Evolutionary conservation across 2,329 filamentous ascomycete species (phyloP).

Genomic region (Apiospora koreana): DNA sequence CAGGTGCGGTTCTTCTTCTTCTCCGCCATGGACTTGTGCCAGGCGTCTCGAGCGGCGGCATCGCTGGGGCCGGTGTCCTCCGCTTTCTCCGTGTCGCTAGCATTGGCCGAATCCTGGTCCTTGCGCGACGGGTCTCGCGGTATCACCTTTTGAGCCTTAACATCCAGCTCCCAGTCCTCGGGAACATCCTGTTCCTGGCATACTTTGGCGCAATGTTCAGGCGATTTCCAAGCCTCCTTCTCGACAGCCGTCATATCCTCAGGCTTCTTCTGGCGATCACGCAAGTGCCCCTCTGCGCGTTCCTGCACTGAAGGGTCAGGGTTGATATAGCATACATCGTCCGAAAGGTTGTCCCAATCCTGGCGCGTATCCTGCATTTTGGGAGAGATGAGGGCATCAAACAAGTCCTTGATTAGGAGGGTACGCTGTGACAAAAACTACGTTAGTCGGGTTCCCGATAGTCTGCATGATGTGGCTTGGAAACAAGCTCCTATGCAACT

Average conservation of each 20-base stretch:
- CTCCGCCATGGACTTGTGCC: slow-evolving; percentile 28
- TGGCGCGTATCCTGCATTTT: slow-evolving; percentile 42
- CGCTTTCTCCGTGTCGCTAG: slow-evolving; percentile 27
- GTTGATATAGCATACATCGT: slow-evolving; percentile 47
- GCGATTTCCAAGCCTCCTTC: slow-evolving; percentile 45
- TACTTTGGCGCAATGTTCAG: slow-evolving; percentile 49
- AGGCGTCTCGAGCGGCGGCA: slow-evolving; percentile 21
- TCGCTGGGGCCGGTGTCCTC: slow-evolving; percentile 29
- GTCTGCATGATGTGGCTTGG: background rate
- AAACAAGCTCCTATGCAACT: background rate
- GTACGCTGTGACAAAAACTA: slow-evolving; percentile 35
- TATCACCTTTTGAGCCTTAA: slow-evolving; percentile 21
- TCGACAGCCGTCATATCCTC: slow-evolving; percentile 43
- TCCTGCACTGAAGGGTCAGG: slow-evolving; percentile 38
- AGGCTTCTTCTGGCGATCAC: slow-evolving; percentile 38
- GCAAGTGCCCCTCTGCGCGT: slow-evolving; percentile 31
- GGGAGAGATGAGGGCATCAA: slow-evolving; percentile 47
- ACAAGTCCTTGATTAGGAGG: slow-evolving; percentile 51
- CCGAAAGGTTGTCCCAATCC: slow-evolving; percentile 55
- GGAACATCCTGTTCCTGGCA: slow-evolving; percentile 46
- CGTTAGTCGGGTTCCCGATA: background rate
- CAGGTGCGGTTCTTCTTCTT: slow-evolving; percentile 37
- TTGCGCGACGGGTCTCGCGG: slow-evolving; percentile 18
- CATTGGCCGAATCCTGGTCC: slow-evolving; percentile 27
- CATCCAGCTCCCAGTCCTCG: slow-evolving; percentile 33